phyloP scores from a whole-genome alignment of 306 rosid genomes.

The Acacia acuminata region DNA sequence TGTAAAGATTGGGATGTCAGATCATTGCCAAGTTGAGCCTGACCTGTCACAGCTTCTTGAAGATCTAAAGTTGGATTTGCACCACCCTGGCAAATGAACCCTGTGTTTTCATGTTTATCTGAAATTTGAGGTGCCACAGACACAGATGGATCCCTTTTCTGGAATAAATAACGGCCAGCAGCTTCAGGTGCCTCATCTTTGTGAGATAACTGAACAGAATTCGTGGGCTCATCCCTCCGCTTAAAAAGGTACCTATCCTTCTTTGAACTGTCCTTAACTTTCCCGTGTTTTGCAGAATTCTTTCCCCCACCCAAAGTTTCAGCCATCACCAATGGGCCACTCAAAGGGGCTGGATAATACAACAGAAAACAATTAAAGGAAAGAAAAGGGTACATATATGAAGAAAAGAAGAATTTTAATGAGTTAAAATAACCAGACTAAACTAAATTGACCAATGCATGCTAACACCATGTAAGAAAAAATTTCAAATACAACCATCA shows the following conservation, averaged over 20 bases:
- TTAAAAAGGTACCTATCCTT: slow-evolving; percentile 88
- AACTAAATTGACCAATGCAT: neutral
- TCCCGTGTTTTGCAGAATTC: slow-evolving; percentile 53
- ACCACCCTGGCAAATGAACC: slow-evolving; percentile 34
- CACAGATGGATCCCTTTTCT: slow-evolving; percentile 58
- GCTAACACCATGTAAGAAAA: neutral
- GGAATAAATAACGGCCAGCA: slow-evolving; percentile 51
- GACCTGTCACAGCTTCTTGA: slow-evolving; percentile 37
- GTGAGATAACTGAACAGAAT: slow-evolving; percentile 44
- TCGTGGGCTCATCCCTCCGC: slow-evolving; percentile 74
- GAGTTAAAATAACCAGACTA: neutral
- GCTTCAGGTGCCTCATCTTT: slow-evolving; percentile 55
- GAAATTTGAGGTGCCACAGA: slow-evolving; percentile 34
- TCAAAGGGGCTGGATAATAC: slow-evolving; percentile 78
- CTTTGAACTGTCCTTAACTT: slow-evolving; percentile 74
- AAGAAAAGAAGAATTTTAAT: neutral
- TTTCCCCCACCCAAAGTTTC: slow-evolving; percentile 76
- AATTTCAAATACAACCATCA: neutral
- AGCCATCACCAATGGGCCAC: slow-evolving; percentile 92
- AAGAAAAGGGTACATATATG: neutral
- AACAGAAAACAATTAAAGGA: slow-evolving; percentile 6
- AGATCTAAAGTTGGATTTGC: slow-evolving; percentile 43
- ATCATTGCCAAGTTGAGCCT: slow-evolving; percentile 41
- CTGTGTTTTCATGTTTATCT: slow-evolving; percentile 41
- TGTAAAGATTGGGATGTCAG: slow-evolving; percentile 31